Conservation (phyloP, 306 rosid species). For the Cicer judaicum region DNA sequence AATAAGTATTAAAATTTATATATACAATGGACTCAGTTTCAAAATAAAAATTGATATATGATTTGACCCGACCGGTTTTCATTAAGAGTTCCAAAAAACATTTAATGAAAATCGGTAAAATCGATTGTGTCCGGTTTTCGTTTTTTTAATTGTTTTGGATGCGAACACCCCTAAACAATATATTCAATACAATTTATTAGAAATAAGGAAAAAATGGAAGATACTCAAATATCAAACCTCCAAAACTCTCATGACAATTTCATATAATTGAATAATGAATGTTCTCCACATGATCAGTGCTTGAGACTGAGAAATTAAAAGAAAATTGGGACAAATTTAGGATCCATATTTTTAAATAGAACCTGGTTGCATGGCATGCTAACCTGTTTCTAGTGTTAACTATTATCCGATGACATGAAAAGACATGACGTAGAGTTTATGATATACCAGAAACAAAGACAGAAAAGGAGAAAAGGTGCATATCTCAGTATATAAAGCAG, state of each 20-base stretch:
- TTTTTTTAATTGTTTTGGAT: not conserved
- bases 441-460: constrained; percentile 9
- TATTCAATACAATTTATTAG: not conserved
- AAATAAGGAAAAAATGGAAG: constrained; percentile 16
- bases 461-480: constrained; percentile 11
- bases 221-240: constrained; percentile 37
- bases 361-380: constrained; percentile 2
- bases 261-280: constrained; percentile 17
- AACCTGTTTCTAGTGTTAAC: not conserved
- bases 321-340: not conserved
- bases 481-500: constrained; percentile 2
- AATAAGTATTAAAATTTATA: too few species aligned
- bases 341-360: constrained; percentile 33
- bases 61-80: not conserved
- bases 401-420: not conserved
- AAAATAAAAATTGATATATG: not conserved
- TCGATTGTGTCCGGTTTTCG: not conserved
- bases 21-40: too few species aligned
- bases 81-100: not conserved
- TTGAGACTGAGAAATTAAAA: constrained; percentile 12
- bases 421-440: constrained; percentile 22
- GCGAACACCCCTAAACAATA: not conserved
- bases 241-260: constrained; percentile 12
- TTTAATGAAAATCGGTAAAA: not conserved
- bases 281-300: not conserved